Evolutionary conservation across 2,329 filamentous ascomycete genomes (phyloP), one percentile per base, ranked within the genome.

Genomic region (Paramyrothecium sp.): DNA sequence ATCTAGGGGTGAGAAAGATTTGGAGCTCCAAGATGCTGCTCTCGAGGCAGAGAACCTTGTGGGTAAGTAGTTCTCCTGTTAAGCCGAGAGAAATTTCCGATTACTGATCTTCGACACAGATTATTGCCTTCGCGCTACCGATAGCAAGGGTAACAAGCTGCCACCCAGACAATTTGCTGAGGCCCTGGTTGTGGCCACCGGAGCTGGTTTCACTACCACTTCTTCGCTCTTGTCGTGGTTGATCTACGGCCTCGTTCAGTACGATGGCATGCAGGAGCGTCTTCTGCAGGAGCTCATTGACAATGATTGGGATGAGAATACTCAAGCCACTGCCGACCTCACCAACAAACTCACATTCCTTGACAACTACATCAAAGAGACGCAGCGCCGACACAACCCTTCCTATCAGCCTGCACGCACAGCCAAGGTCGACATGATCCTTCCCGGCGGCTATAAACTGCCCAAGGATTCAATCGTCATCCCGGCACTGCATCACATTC

Each of bases 371-470:
- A 71, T 88, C 74, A 87, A 87, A 68, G 85, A 88, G 66, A 84
- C 78, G 1, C 83, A 85, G 65, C 78, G 85, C 2, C 73, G 75
- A 3, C 84, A 87, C 71, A 87, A 84, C 69, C 81, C 85, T 0
- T 83, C 82, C 0, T 88, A 81, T 71, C 85, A 88, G 62, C 82
- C 85, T 0, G 85, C 75, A 1, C 81, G 85, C 30, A 87, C 81
- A 1, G 73, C 84, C 2, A 80, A 80, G 58, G 71, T 71, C 3
- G 84, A 87, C 64, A 69, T 84, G 56, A 75, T 88, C 23, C 70
- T 88, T 0, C 85, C 85, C 0, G 85, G 84, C 0, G 85, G 84
- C 0, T 87, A 85, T 72, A 77, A 75, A 55, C 65, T 88, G 0
- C 80, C 82, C 26, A 74, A 76, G 54, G 81, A 78, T 61, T 65